These are phyloP conservation scores for Mucor saturninus DNA, from an alignment of 371 early-diverging fungal species.

Conservation along the genomic window DNA sequence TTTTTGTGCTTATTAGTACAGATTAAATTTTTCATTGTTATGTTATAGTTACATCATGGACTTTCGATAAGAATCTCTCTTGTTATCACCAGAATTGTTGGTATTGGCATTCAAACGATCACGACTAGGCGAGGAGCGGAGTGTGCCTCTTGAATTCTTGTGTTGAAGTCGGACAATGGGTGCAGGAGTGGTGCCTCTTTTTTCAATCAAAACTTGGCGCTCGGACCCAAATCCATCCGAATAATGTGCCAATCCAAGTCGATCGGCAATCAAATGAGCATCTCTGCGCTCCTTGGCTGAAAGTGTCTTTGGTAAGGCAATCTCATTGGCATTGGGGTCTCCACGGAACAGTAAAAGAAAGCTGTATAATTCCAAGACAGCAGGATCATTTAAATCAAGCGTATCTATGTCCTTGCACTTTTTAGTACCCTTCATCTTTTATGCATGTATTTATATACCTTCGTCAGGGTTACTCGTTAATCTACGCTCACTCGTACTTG, in stretches of 20 bases:
- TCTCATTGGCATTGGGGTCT: slow-evolving; percentile 64
- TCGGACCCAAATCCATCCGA: slow-evolving; percentile 60
- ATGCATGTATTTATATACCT: slow-evolving; percentile 11
- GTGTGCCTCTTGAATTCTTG: slow-evolving; percentile 30
- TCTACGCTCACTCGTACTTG: slow-evolving; percentile 10
- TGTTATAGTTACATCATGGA: slow-evolving; percentile 38
- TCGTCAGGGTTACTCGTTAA: slow-evolving; percentile 22
- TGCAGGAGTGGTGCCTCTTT: slow-evolving; percentile 36
- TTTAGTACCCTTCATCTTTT: not conserved
- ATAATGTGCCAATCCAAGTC: slow-evolving; percentile 56
- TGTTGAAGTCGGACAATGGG: slow-evolving; percentile 30
- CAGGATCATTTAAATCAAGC: slow-evolving; percentile 72
- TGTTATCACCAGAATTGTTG: slow-evolving; percentile 4
- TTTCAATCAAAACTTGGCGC: slow-evolving; percentile 45
- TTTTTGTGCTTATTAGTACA: not conserved
- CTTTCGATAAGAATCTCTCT: slow-evolving; percentile 32
- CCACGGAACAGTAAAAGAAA: slow-evolving; percentile 71
- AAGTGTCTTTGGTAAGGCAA: slow-evolving; percentile 59
- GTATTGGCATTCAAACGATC: slow-evolving; percentile 21
- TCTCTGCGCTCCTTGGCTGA: slow-evolving; percentile 56
- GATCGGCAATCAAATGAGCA: slow-evolving; percentile 64
- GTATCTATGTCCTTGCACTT: slow-evolving; percentile 24
- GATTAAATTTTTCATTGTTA: not conserved
- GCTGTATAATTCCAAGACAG: slow-evolving; percentile 71
- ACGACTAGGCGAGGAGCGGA: slow-evolving; percentile 36